Conservation (phyloP, 768 basidiomycete species). For the Suillus occidentalis region DNA sequence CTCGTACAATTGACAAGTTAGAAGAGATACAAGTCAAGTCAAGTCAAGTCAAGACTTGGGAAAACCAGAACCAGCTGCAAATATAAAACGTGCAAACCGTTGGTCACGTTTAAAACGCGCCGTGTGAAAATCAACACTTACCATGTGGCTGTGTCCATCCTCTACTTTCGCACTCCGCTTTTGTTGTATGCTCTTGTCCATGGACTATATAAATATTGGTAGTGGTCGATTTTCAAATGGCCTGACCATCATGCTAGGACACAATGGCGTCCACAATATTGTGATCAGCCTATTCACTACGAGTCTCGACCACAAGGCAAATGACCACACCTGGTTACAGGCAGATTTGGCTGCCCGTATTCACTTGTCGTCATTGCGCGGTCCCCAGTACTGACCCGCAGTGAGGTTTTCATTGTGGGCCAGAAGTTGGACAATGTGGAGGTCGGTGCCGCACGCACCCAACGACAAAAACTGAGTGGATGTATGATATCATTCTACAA, state of each 20-base stretch:
- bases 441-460: background rate
- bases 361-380: background rate
- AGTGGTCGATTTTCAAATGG: background rate
- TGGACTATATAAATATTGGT: background rate
- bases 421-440: background rate
- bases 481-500: background rate
- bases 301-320: background rate
- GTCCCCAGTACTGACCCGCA: background rate
- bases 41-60: slow-evolving; percentile 8
- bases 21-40: slow-evolving; percentile 7
- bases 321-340: background rate
- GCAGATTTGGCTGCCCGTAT: background rate
- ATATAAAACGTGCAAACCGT: slow-evolving; percentile 18
- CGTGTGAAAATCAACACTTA: slow-evolving; percentile 31
- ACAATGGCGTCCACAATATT: background rate
- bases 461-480: background rate
- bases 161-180: slow-evolving; percentile 30
- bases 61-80: slow-evolving; percentile 4
- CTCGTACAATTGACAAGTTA: background rate
- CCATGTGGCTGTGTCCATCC: slow-evolving; percentile 10
- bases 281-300: background rate
- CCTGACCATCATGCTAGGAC: background rate
- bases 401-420: background rate
- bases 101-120: slow-evolving; percentile 34
- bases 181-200: background rate